Evolutionary conservation across 2,329 filamentous ascomycete species (phyloP).

Genomic region (Trichoderma citrinoviride): DNA sequence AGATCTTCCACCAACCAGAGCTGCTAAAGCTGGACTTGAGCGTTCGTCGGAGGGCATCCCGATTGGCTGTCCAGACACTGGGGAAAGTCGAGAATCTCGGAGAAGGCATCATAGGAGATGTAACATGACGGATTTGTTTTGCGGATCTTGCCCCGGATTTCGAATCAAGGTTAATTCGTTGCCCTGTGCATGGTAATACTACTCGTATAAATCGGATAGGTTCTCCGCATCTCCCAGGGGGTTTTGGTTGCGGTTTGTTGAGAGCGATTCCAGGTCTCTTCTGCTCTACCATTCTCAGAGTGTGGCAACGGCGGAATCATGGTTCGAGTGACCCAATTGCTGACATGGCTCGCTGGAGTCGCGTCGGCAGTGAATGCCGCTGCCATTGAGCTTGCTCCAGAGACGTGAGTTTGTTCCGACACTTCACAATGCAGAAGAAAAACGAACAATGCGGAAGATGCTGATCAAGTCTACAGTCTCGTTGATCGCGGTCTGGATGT

Average conservation of each 20-base stretch:
- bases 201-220: background rate
- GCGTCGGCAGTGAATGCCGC: slow-evolving; percentile 7
- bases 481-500: background rate
- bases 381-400: slow-evolving; percentile 11
- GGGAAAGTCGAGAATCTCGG: background rate
- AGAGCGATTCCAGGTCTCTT: background rate
- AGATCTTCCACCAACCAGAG: slow-evolving; percentile 21
- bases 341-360: slow-evolving; percentile 16
- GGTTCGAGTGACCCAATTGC: slow-evolving; percentile 6
- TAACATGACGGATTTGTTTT: slow-evolving; percentile 13
- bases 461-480: background rate
- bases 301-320: background rate
- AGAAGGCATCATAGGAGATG: background rate
- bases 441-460: background rate
- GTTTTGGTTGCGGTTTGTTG: background rate
- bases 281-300: background rate
- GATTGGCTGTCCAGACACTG: slow-evolving; percentile 7
- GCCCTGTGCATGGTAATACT: background rate
- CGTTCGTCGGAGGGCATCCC: slow-evolving; percentile 1
- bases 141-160: background rate
- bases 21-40: background rate
- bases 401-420: background rate
- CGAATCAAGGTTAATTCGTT: background rate
- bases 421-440: background rate
- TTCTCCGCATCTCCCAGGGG: background rate